phyloP scores from a whole-genome alignment of 2,329 filamentous ascomycete genomes.

The Sordariomycetes sp. region DNA sequence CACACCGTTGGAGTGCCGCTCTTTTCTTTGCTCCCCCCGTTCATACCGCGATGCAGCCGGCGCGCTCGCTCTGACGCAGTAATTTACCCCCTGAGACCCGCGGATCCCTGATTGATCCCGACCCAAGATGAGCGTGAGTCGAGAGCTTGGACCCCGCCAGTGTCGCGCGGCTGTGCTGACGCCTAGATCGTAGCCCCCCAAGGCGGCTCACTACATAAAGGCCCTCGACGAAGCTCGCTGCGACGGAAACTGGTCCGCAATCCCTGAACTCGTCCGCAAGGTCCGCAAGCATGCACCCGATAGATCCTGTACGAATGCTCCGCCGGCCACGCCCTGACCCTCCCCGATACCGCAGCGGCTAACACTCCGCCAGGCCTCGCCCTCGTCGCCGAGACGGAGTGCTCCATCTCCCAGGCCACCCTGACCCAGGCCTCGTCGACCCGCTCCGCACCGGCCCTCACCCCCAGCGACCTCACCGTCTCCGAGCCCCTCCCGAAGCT shows the following conservation, averaged over 20 bases:
- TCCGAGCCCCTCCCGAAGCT: conserved; percentile 34
- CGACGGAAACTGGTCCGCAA: conserved; percentile 72
- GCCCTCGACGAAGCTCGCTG: conserved; percentile 79
- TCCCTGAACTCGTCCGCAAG: conserved; percentile 85
- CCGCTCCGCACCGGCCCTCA: conserved; percentile 26
- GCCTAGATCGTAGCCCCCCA: conserved; percentile 23
- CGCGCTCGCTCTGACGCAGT: neutral
- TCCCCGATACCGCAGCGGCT: neutral
- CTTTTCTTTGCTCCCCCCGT: neutral
- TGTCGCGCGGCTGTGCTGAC: neutral
- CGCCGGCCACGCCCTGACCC: conserved; percentile 1
- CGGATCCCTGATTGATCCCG: neutral
- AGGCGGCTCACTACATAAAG: conserved; percentile 70
- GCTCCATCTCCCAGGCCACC: conserved; percentile 44
- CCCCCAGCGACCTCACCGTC: conserved; percentile 29
- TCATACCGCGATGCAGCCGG: neutral
- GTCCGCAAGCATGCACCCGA: conserved; percentile 86
- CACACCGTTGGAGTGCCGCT: neutral
- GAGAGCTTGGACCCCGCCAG: neutral
- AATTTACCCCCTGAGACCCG: neutral
- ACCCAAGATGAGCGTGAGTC: conserved; percentile 2
- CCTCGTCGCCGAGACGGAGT: conserved; percentile 56
- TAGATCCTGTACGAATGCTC: conserved; percentile 55
- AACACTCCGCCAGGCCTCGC: conserved; percentile 25
- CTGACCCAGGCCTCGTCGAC: conserved; percentile 23